These are phyloP conservation scores for Peronospora belbahrii DNA, from an alignment of 352 stramenopile genomes.

Conservation along the genomic window DNA sequence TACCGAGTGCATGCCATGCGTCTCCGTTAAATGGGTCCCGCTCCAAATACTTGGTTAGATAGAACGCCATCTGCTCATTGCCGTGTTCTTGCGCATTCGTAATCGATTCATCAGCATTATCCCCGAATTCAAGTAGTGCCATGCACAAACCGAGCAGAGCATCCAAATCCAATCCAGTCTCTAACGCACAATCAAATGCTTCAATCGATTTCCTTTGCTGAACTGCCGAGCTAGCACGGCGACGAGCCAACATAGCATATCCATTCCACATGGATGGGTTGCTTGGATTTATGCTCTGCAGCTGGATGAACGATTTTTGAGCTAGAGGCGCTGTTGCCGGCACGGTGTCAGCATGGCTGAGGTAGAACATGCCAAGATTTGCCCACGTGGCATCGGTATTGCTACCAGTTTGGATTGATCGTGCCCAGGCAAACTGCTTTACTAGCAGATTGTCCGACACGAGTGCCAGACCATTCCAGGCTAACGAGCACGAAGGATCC, in stretches of 20 bases:
- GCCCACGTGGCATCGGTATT: slow-evolving; percentile 69
- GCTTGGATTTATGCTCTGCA: slow-evolving; percentile 74
- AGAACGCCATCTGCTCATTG: slow-evolving; percentile 51
- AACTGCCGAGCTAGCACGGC: slow-evolving; percentile 23
- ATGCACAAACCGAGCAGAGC: slow-evolving; percentile 57
- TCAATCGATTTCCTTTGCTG: slow-evolving; percentile 52
- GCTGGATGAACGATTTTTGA: slow-evolving; percentile 70
- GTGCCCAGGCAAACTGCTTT: slow-evolving; percentile 78
- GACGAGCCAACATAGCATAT: slow-evolving; percentile 68
- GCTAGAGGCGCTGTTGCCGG: slow-evolving; percentile 33
- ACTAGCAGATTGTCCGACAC: slow-evolving; percentile 49
- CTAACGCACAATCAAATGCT: slow-evolving; percentile 70
- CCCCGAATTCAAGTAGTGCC: slow-evolving; percentile 20
- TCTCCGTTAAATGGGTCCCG: slow-evolving; percentile 51
- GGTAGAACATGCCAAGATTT: slow-evolving; percentile 82
- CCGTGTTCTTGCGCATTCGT: slow-evolving; percentile 12
- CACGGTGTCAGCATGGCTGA: slow-evolving; percentile 31
- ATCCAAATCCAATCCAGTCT: slow-evolving; percentile 67
- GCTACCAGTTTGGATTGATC: slow-evolving; percentile 46
- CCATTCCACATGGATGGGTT: slow-evolving; percentile 85
- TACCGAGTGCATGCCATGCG: slow-evolving; percentile 60
- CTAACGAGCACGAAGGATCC: slow-evolving; percentile 40
- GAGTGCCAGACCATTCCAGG: slow-evolving; percentile 75
- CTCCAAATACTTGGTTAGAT: slow-evolving; percentile 75
- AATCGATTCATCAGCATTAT: slow-evolving; percentile 14